Base-by-base conservation (phyloP, 2,329 filamentous ascomycete genomes). In the Davidsoniella virescens region DNA sequence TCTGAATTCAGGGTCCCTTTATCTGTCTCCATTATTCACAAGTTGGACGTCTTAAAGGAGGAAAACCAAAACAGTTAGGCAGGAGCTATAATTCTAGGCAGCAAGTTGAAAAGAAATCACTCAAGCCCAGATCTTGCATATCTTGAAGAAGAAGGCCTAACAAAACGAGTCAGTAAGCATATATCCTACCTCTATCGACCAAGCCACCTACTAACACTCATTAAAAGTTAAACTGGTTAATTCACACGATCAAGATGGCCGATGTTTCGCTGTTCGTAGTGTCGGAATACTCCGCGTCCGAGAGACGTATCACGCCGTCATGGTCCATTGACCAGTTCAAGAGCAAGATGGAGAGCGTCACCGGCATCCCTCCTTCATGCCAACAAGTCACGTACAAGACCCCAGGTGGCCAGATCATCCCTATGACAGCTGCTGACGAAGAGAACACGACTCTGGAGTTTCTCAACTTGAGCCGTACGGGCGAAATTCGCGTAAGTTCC, bases 261-360 rank as follows among this genome's bases (percentile, higher is more conserved):
- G 86, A 92, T 63, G 74, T 92, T 51, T 81, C 84, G 56, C 72
- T 92, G 59, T 72, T 80, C 55, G 76, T 92, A 60, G 75, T 75
- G 54, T 90, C 84, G 47, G 80, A 86, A 54, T 84, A 82, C 64
- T 73, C 83, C 44, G 77, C 81, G 45, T 88, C 87, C 47, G 92
- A 98, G 68, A 84, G 90, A 54, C 85, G 92, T 57, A 80, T 96
- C 63, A 90, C 86, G 23, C 90, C 90, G 12, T 82, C 88, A 57
- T 98, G 92, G 92, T 82, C 82, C 54, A 82, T 98, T 61, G 72
- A 75, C 50, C 80, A 86, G 59, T 74, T 96, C 59, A 94, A 90
- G 68, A 67, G 73, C 49, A 93, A 92, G 65, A 79, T 98, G 47
- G 90, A 96, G 66, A 83, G 87, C 54, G 81, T 96, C 66, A 96